phyloP scores from a whole-genome alignment of 1,284 basidiomycete genomes.

The Chondrostereum purpureum region DNA sequence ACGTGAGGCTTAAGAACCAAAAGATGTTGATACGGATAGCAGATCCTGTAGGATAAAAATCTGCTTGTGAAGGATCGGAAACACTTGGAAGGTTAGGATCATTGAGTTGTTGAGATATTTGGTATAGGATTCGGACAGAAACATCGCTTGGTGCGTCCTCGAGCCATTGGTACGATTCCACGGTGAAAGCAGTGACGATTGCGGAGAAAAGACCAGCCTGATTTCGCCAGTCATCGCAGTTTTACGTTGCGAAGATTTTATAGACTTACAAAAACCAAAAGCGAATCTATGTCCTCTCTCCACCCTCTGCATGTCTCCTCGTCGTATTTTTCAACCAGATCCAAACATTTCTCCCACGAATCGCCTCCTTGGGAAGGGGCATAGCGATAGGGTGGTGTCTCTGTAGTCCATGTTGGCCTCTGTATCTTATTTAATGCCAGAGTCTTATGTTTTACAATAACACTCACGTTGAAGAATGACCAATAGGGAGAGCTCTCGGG shows the following conservation, averaged over 20 bases:
- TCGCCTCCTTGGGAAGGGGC: constrained; percentile 15
- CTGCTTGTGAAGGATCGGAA: not conserved
- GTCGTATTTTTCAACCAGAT: not conserved
- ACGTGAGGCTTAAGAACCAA: constrained; percentile 5
- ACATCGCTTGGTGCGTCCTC: not conserved
- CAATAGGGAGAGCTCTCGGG: too few relatives aligned
- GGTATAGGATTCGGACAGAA: not conserved
- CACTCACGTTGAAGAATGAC: too few relatives aligned
- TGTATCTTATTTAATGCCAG: too few relatives aligned
- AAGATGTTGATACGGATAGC: constrained; percentile 2
- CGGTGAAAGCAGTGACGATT: not conserved
- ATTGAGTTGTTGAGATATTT: not conserved
- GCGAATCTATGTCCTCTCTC: not conserved
- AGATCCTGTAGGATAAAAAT: not conserved
- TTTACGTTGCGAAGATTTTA: not conserved
- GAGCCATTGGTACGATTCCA: not conserved
- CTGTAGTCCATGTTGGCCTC: too few relatives aligned
- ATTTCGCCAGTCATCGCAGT: not conserved
- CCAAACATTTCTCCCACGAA: not conserved
- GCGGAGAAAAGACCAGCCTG: not conserved
- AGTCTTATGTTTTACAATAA: too few relatives aligned
- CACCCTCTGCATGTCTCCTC: not conserved
- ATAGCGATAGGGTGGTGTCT: not conserved
- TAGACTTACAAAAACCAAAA: not conserved
- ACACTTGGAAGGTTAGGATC: not conserved